These are phyloP conservation scores for Volvox reticuliferus DNA, from an alignment of 139 green algal species.

Conservation along the genomic window DNA sequence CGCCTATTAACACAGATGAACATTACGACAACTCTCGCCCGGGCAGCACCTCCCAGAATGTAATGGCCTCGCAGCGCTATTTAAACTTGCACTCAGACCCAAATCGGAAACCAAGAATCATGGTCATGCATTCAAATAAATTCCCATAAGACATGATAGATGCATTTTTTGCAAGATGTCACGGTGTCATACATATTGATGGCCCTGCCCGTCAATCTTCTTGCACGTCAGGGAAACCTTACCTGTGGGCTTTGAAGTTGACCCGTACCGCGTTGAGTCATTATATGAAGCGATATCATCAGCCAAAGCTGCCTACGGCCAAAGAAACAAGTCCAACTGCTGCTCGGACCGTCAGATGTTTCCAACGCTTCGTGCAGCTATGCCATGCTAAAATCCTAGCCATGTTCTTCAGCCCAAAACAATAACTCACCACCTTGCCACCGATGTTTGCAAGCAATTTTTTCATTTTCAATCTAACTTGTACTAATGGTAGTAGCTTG, in stretches of 20 bases:
- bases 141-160: not conserved
- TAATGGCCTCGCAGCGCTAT: not conserved
- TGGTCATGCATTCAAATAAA: not conserved
- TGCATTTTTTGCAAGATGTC: not conserved
- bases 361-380: not conserved
- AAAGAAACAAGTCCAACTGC: not conserved
- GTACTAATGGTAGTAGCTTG: not conserved
- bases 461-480: conserved; percentile 26
- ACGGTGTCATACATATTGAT: not conserved
- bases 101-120: not conserved
- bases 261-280: not conserved
- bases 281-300: conserved; percentile 32
- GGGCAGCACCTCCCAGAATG: not conserved
- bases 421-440: conserved; percentile 18
- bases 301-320: conserved; percentile 9
- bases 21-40: not conserved
- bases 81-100: not conserved
- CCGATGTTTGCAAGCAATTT: conserved; percentile 2
- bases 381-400: not conserved
- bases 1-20: not conserved
- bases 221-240: not conserved
- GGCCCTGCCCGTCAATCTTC: conserved; percentile 4
- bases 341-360: not conserved
- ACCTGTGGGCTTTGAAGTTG: not conserved
- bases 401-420: not conserved